These are phyloP conservation scores for Larix kaempferi DNA, from an alignment of 75 land plant species.

Conservation along the genomic window DNA sequence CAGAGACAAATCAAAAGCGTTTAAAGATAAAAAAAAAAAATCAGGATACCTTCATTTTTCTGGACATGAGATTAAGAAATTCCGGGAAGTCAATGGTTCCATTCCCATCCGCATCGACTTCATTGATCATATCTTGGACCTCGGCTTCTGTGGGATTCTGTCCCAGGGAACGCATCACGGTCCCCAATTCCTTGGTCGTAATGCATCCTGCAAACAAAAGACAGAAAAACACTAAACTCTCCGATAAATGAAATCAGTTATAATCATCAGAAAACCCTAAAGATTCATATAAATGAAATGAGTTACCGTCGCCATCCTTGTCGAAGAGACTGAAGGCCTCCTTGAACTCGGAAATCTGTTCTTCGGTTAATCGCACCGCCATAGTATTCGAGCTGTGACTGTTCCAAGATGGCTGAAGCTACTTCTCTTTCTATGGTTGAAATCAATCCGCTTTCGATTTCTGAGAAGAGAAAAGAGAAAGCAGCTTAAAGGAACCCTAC, in stretches of 20 bases:
- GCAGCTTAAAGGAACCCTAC: too few relatives aligned
- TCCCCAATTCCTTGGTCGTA: conserved; percentile 68
- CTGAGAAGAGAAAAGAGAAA: too few relatives aligned
- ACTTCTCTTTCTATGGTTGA: too few relatives aligned
- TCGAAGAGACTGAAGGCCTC: conserved; percentile 57
- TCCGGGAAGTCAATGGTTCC: conserved; percentile 69
- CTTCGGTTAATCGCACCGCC: conserved; percentile 46
- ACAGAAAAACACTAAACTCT: background rate
- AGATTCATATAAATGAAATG: background rate
- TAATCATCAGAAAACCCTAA: background rate
- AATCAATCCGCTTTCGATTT: too few relatives aligned
- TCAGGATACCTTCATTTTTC: conserved; percentile 50
- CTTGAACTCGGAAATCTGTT: conserved; percentile 56
- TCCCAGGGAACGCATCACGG: conserved; percentile 62
- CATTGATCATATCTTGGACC: conserved; percentile 65
- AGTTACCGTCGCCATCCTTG: conserved; percentile 50
- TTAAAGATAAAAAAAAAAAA: too few relatives aligned
- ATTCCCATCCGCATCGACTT: conserved; percentile 70
- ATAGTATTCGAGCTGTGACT: background rate
- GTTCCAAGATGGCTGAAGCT: too few relatives aligned
- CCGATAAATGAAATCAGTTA: too few relatives aligned
- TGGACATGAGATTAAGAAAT: conserved; percentile 59
- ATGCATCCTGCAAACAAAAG: conserved; percentile 31
- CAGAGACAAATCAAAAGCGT: too few relatives aligned
- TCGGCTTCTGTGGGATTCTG: conserved; percentile 70